A percentile compares a stretch with the other conserved stretches of the same genome.
Evolutionary conservation across 371 early-diverging fungal genomes (phyloP).

Genomic region (Syncephalastrum sp.): DNA sequence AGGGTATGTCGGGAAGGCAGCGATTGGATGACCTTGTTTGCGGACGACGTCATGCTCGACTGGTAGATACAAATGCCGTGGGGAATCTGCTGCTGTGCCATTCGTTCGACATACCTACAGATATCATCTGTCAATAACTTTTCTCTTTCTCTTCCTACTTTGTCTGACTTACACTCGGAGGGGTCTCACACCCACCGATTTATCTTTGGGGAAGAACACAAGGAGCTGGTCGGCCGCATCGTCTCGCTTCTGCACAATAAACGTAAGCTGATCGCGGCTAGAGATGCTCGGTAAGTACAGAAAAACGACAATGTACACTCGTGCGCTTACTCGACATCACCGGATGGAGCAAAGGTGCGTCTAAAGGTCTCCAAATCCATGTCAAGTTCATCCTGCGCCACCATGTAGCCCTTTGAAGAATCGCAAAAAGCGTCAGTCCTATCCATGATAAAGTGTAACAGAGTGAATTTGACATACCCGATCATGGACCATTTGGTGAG

Average conservation of each 20-base stretch:
- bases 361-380: slow-evolving; percentile 85
- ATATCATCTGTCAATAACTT: too few relatives aligned
- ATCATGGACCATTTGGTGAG: slow-evolving; percentile 88
- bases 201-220: slow-evolving; percentile 91
- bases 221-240: slow-evolving; percentile 84
- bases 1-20: slow-evolving; percentile 77
- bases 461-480: slow-evolving; percentile 49
- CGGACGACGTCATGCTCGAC: slow-evolving; percentile 84
- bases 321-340: slow-evolving; percentile 75
- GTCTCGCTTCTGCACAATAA: slow-evolving; percentile 83
- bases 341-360: slow-evolving; percentile 63
- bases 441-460: neutral
- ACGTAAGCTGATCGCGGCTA: slow-evolving; percentile 81
- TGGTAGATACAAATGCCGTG: slow-evolving; percentile 87
- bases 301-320: neutral
- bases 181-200: slow-evolving; percentile 90
- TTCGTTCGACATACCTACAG: slow-evolving; percentile 73
- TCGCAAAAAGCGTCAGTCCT: neutral
- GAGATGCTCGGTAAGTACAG: slow-evolving; percentile 4
- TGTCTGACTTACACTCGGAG: slow-evolving; percentile 72
- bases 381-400: slow-evolving; percentile 78
- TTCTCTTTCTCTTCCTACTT: too few relatives aligned
- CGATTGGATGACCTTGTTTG: slow-evolving; percentile 79
- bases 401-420: slow-evolving; percentile 75
- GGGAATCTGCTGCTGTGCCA: slow-evolving; percentile 81